phyloP scores from a whole-genome alignment of 352 stramenopile species.

The Globisporangium alternatum region DNA sequence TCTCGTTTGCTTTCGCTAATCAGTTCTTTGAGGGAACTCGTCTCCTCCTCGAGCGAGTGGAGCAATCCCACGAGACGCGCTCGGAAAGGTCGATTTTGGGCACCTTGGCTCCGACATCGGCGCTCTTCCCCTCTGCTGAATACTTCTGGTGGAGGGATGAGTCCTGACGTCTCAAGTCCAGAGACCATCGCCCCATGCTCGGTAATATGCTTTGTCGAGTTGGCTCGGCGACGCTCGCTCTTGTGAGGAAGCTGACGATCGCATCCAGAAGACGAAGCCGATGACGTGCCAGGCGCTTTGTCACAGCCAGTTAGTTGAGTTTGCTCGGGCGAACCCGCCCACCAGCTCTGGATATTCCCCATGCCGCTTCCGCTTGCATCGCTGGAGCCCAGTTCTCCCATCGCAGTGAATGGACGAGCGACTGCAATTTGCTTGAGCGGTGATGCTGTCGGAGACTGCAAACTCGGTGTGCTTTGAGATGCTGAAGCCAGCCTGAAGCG shows the following conservation, averaged over 20 bases:
- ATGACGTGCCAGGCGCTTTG: conserved; percentile 15
- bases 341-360: conserved; percentile 58
- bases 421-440: not conserved
- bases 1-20: conserved; percentile 9
- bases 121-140: conserved; percentile 6
- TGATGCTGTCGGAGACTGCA: conserved; percentile 4
- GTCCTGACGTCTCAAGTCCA: not conserved
- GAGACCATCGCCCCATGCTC: not conserved
- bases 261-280: not conserved
- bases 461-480: conserved; percentile 6
- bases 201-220: not conserved
- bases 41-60: conserved; percentile 70
- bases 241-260: not conserved
- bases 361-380: conserved; percentile 14
- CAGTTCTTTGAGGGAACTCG: conserved; percentile 40
- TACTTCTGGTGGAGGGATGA: conserved; percentile 3
- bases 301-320: not conserved
- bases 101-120: conserved; percentile 19
- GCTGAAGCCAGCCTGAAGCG: not conserved
- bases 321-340: conserved; percentile 26
- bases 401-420: conserved; percentile 23
- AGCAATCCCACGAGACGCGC: conserved; percentile 58
- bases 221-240: conserved; percentile 8
- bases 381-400: conserved; percentile 23
- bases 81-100: conserved; percentile 39